phyloP scores from a whole-genome alignment of 257 asterid species.

The Haberlea rhodopensis region DNA sequence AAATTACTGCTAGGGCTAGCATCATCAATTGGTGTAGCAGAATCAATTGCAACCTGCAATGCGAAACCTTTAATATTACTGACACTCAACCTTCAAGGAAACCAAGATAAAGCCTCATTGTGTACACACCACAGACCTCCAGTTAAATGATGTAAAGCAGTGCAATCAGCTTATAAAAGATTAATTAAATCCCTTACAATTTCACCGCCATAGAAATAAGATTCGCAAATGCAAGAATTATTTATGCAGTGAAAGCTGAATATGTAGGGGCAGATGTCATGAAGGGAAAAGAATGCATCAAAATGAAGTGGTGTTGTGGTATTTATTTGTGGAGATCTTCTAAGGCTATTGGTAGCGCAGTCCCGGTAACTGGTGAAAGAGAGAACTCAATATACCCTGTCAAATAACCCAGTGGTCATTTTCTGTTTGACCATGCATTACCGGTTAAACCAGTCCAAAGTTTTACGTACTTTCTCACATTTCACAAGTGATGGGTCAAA shows the following conservation, averaged over 20 bases:
- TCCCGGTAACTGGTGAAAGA: background rate
- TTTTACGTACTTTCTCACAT: slow-evolving; percentile 4
- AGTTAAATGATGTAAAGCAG: background rate
- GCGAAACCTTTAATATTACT: slow-evolving; percentile 8
- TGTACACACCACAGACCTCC: background rate
- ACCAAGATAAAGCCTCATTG: background rate
- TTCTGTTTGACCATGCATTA: background rate
- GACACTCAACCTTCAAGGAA: background rate
- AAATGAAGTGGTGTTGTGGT: background rate
- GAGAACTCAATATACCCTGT: background rate
- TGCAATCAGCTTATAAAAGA: background rate
- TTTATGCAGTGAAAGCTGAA: background rate
- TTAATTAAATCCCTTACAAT: too few species aligned
- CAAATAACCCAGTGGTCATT: background rate
- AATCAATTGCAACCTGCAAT: slow-evolving; percentile 92
- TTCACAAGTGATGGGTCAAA: background rate
- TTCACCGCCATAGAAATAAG: background rate
- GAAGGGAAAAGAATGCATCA: background rate
- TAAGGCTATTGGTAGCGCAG: background rate
- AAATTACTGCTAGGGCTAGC: slow-evolving; percentile 73
- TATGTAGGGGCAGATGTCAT: background rate
- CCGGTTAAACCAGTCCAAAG: background rate
- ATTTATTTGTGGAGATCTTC: background rate
- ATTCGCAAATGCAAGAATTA: background rate
- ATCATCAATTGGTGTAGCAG: slow-evolving; percentile 97